A percentile compares a stretch with the other conserved stretches of the same genome.
These are phyloP conservation scores for Hypericum perforatum DNA, from an alignment of 345 rosid genomes.

Conservation along the genomic window DNA sequence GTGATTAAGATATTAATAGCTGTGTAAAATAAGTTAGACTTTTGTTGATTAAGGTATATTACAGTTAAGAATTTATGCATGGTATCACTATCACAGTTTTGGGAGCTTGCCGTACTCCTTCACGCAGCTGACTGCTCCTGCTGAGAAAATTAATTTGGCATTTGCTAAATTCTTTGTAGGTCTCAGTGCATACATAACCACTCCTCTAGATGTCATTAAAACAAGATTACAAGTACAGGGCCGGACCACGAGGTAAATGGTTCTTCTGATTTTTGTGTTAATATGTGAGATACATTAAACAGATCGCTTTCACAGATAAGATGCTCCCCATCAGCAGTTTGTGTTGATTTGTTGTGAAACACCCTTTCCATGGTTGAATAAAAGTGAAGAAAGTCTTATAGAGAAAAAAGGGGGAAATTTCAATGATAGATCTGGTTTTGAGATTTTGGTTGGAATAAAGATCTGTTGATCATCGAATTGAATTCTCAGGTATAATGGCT, in stretches of 20 bases:
- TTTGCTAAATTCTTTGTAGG: conserved; percentile 35
- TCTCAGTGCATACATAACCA: conserved; percentile 74
- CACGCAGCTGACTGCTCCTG: conserved; percentile 3
- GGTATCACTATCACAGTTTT: too few species aligned
- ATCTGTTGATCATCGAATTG: background rate
- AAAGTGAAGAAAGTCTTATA: too few species aligned
- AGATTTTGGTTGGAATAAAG: background rate
- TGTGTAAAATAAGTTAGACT: too few species aligned
- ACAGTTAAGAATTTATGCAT: too few species aligned
- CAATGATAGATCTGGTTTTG: background rate
- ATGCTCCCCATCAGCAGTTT: too few species aligned
- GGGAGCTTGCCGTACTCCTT: background rate
- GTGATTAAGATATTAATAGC: too few species aligned
- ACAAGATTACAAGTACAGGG: conserved; percentile 97
- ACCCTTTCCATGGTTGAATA: too few species aligned
- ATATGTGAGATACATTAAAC: too few species aligned
- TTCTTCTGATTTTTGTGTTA: background rate
- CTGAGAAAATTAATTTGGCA: background rate
- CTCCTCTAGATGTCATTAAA: conserved; percentile 85
- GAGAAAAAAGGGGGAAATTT: too few species aligned
- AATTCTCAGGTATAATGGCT: conserved; percentile 55
- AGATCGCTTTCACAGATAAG: too few species aligned
- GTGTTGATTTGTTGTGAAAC: too few species aligned
- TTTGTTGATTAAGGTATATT: too few species aligned
- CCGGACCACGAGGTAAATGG: conserved; percentile 49